A percentile compares a stretch with the other conserved stretches of the same genome.
Conservation (phyloP, 768 basidiomycete genomes). For the Auricularia sp. region DNA sequence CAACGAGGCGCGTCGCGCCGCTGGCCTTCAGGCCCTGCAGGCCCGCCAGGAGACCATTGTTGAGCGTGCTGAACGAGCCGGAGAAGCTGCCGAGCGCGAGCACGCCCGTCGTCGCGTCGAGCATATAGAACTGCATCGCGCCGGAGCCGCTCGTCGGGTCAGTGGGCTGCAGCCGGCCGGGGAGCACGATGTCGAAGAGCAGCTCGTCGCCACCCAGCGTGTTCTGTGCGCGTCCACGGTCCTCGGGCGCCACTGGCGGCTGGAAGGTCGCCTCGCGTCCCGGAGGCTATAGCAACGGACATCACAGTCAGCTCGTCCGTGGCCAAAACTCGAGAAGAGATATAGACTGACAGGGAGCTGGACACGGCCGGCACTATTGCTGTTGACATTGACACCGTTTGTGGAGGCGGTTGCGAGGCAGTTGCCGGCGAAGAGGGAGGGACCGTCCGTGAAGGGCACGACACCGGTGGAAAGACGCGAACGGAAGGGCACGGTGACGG, state of each 20-base stretch:
- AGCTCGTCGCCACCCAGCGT: conserved; percentile 39
- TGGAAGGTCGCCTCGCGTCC: conserved; percentile 8
- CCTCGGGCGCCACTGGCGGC: conserved; percentile 9
- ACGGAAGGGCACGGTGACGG: conserved; percentile 45
- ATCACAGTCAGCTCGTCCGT: background rate
- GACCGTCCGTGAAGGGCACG: conserved; percentile 36
- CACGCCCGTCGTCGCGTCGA: conserved; percentile 46
- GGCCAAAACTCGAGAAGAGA: background rate
- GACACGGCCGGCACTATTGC: background rate
- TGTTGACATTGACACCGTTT: conserved; percentile 30
- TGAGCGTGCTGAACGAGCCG: conserved; percentile 30
- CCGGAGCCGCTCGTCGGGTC: conserved; percentile 33
- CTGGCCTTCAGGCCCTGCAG: conserved; percentile 33
- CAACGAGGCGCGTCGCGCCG: conserved; percentile 44
- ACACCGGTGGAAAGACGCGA: conserved; percentile 39
- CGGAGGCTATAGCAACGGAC: background rate
- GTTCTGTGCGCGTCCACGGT: conserved; percentile 31
- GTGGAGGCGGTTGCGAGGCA: conserved; percentile 38
- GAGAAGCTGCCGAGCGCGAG: conserved; percentile 51
- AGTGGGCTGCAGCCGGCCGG: conserved; percentile 26
- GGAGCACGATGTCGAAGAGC: conserved; percentile 29
- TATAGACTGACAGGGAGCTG: background rate
- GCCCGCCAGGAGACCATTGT: conserved; percentile 34
- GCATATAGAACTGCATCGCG: conserved; percentile 45
- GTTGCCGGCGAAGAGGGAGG: conserved; percentile 42